Evolutionary conservation across 202 grass and related monocot genomes (phyloP), one percentile per base, ranked within the genome.

Genomic region (Panicum virgatum): DNA sequence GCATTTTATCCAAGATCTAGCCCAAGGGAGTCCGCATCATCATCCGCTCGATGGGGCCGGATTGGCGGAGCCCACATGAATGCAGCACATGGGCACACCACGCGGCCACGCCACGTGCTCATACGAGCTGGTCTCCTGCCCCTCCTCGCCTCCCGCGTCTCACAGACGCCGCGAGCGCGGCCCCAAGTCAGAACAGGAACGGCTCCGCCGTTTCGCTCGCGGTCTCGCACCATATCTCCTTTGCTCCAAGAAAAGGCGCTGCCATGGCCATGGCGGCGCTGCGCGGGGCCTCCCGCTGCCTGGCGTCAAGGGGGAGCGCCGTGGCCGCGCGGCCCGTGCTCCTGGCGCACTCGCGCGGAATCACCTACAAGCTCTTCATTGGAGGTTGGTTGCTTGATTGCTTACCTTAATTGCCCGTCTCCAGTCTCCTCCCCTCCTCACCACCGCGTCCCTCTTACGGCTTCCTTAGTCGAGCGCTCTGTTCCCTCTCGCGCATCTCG

Each of bases 341-440:
- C 52, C 71, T 92, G 65, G 54, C 83, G 63, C 85, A 75, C 71
- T 73, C 74, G 20, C 91, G 92, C 63, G 83, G 94, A 22, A 83
- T 97, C 78, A 86, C 90, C 44, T 66, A 92, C 86, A 97, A 85
- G 83, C 94, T 94, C 75, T 92, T 97, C 73, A 43, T 97, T 63
- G 94, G 90, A 87, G 94, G 94, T 92, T 9, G 26, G 53, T 9
- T 53, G 11, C 2, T 63, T 66, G 3, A 2, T 9, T 51, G 12
- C 2, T 52, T 68, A 8, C 3, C 63, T 56, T 0, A 56, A 39
- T 65, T 52, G 12, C 20, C 19, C 26, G 14, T 69, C 40, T 38
- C 29, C 26, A 44, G 32, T 72, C 48, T 20, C 29, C n/a, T 18
- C 1, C 16, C 0, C 15, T 32, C 51, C 43, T 62, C 47, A 29